Evolutionary conservation across 495 filamentous ascomycete genomes (phyloP).

Genomic region (Tuber umbilicatum): DNA sequence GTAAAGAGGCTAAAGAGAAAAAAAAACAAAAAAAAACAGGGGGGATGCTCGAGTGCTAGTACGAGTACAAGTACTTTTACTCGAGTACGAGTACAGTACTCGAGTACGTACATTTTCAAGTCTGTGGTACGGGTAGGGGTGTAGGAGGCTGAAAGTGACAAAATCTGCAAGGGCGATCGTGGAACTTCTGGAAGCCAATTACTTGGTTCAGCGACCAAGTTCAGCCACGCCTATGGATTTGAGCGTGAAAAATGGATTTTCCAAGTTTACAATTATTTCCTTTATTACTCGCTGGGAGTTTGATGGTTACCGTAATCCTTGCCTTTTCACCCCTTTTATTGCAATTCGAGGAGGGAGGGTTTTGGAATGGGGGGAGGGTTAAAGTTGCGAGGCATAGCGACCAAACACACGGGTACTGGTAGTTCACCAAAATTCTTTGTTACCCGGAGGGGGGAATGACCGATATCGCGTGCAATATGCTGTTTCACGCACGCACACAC

Average conservation of each 20-base stretch:
- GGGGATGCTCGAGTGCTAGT: too few relatives aligned
- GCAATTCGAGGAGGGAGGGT: not conserved
- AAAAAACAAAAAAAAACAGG: conserved; percentile 15
- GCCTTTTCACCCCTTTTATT: not conserved
- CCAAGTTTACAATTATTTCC: not conserved
- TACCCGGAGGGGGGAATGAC: conserved; percentile 9
- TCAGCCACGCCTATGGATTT: conserved; percentile 9
- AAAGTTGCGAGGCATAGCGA: not conserved
- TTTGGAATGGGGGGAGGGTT: not conserved
- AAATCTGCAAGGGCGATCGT: conserved; percentile 34
- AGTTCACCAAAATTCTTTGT: not conserved
- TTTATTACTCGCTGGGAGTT: not conserved
- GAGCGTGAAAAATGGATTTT: conserved; percentile 4
- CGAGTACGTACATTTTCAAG: conserved; percentile 9
- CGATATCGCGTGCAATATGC: conserved; percentile 20
- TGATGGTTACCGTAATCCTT: not conserved
- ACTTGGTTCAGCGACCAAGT: conserved; percentile 18
- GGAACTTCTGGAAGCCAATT: conserved; percentile 27
- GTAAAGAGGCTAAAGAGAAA: not conserved
- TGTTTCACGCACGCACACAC: conserved; percentile 14
- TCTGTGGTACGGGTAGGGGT: conserved; percentile 9
- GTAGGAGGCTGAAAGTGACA: conserved; percentile 21
- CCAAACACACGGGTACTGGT: not conserved
- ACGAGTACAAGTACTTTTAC: too few relatives aligned
- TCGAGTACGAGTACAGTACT: too few relatives aligned